phyloP scores from a whole-genome alignment of 345 rosid genomes.

The Heritiera fomes region DNA sequence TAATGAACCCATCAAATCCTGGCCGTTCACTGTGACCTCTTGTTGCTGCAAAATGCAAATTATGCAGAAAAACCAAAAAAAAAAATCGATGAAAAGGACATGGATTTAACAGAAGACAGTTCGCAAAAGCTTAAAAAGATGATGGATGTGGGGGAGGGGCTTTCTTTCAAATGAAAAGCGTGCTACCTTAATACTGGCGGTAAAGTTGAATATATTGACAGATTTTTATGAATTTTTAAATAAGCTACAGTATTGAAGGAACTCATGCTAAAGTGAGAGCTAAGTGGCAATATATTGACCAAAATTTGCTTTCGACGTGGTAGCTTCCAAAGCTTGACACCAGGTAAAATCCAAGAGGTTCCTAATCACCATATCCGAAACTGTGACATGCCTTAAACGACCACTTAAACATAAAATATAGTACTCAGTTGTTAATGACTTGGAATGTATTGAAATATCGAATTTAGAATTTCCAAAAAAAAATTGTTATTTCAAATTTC shows the following conservation, averaged over 20 bases:
- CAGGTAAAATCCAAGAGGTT: not conserved
- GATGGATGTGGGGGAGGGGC: not conserved
- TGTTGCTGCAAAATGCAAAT: not conserved
- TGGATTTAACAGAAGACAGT: constrained; percentile 1
- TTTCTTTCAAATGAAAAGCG: not conserved
- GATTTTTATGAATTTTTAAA: not conserved
- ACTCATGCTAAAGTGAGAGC: not conserved
- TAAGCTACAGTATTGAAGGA: not conserved
- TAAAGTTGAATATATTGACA: not conserved
- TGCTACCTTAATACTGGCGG: not conserved
- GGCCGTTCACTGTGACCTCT: constrained; percentile 20
- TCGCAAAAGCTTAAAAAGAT: constrained; percentile 10
- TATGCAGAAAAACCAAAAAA: not conserved
- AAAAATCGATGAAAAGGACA: not conserved
- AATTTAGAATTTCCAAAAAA: not conserved
- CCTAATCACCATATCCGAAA: not conserved
- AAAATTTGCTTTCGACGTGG: not conserved
- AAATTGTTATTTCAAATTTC: too few relatives aligned
- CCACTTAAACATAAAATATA: not conserved
- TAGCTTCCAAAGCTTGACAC: not conserved
- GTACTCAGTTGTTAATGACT: not conserved
- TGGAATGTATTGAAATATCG: not conserved
- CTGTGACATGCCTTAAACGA: not conserved
- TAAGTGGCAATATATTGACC: not conserved
- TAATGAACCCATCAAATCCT: constrained; percentile 19